Percentiles rank a stretch among this genome's conserved stretches.
Evolutionary conservation across 805 yeast species (phyloP).

Genomic region (Saturnispora mendoncae): DNA sequence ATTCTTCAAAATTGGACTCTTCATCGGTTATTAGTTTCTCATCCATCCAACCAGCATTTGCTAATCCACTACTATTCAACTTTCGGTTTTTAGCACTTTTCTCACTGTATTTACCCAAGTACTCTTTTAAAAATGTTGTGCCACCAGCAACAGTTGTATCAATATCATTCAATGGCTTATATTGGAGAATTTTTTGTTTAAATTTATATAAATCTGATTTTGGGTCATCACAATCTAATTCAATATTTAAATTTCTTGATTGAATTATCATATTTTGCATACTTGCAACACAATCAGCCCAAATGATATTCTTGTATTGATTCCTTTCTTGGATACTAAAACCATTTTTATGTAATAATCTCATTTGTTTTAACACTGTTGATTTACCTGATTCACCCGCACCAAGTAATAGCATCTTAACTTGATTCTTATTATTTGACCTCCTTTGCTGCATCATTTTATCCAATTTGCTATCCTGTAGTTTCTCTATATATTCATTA

Average conservation of each 20-base stretch:
- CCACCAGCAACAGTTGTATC: slow-evolving; percentile 66
- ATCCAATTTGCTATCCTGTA: slow-evolving; percentile 36
- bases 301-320: slow-evolving; percentile 78
- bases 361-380: slow-evolving; percentile 84
- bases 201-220: slow-evolving; percentile 36
- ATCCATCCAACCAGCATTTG: slow-evolving; percentile 29
- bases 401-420: slow-evolving; percentile 73
- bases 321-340: slow-evolving; percentile 70
- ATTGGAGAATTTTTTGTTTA: slow-evolving; percentile 43
- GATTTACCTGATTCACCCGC: slow-evolving; percentile 95
- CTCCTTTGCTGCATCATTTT: slow-evolving; percentile 46
- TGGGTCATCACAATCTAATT: slow-evolving; percentile 56
- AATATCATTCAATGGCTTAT: slow-evolving; percentile 51
- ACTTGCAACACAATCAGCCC: slow-evolving; percentile 84
- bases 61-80: slow-evolving; percentile 46
- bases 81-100: slow-evolving; percentile 43
- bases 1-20: slow-evolving; percentile 11
- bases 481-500: slow-evolving; percentile 38
- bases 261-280: slow-evolving; percentile 74
- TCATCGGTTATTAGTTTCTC: slow-evolving; percentile 9
- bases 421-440: slow-evolving; percentile 46
- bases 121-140: slow-evolving; percentile 49
- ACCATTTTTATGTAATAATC: slow-evolving; percentile 76
- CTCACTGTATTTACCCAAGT: slow-evolving; percentile 53
- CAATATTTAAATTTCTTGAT: slow-evolving; percentile 57